These are phyloP conservation scores for Colletotrichum sp. DNA, from an alignment of 2,329 filamentous ascomycete species.

Conservation along the genomic window DNA sequence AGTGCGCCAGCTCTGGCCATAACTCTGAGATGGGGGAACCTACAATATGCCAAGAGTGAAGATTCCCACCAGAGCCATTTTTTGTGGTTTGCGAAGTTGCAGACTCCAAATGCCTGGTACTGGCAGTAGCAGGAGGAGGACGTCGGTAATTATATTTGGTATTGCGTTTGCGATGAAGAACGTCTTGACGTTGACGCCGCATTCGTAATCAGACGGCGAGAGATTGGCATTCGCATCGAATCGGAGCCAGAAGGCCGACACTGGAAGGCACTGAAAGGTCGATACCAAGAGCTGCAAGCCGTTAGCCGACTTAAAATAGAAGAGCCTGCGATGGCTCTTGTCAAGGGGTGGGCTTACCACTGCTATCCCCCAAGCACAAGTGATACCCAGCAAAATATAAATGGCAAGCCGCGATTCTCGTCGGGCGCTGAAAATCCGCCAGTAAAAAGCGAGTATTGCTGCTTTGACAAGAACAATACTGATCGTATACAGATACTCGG, in stretches of 20 bases:
- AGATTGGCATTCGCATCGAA: slow-evolving; percentile 21
- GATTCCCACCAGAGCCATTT: slow-evolving; percentile 27
- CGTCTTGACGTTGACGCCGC: slow-evolving; percentile 20
- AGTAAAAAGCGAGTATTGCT: slow-evolving; percentile 30
- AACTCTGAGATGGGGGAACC: neutral
- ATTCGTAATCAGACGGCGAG: slow-evolving; percentile 13
- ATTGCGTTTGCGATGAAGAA: slow-evolving; percentile 34
- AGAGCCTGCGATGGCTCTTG: neutral
- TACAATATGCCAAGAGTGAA: slow-evolving; percentile 28
- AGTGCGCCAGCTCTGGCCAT: neutral
- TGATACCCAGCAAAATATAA: slow-evolving; percentile 16
- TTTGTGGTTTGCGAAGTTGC: slow-evolving; percentile 26
- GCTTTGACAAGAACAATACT: slow-evolving; percentile 25
- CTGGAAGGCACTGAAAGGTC: slow-evolving; percentile 23
- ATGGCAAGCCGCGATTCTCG: slow-evolving; percentile 25
- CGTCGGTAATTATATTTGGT: slow-evolving; percentile 31
- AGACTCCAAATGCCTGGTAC: slow-evolving; percentile 31
- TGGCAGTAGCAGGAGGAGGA: slow-evolving; percentile 31
- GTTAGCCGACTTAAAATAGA: too few species aligned
- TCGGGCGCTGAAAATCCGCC: slow-evolving; percentile 26
- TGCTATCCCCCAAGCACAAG: slow-evolving; percentile 24
- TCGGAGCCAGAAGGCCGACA: slow-evolving; percentile 24
- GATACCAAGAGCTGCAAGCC: slow-evolving; percentile 21
- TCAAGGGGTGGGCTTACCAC: slow-evolving; percentile 12
- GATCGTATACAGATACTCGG: slow-evolving; percentile 25